Base-by-base conservation (phyloP, 176 grass and related monocot species). In the Phoenix dactylifera region DNA sequence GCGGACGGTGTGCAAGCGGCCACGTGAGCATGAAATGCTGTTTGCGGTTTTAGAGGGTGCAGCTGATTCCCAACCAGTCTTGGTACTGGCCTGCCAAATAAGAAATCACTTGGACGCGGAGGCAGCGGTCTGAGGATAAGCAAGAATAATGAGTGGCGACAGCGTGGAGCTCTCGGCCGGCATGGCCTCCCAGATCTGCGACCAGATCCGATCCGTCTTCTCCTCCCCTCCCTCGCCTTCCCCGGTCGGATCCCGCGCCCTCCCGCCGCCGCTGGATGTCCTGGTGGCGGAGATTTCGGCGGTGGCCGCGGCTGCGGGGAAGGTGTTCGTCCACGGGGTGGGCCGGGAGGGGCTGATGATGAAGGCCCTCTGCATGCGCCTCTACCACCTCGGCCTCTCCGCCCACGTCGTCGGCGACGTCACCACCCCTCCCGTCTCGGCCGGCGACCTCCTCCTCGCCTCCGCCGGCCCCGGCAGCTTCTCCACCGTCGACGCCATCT, bases 261-360 rank as follows among this genome's bases (percentile, higher is more conserved):
- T 76, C 6, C 54, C 73, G 16, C 60, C 79, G n/a, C 73, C 79
- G 12, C 67, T 82, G 17, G 67, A 76, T 14, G 28, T 77, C 50
- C 79, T 82, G 18, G 63, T 65, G 9, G 0, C 77, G 4, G 83
- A 82, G 50, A 55, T 80, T 60, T 22, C 74, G 29, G 54, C 70
- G 4, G 70, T 79, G 49, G 73, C 80, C 7, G 72, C 84, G 58
- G 60, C 77, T n/a, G 22, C 26, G 16, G 54, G 74, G 1, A 62
- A 77, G 29, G 77, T 90, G 68, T 90, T 96, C 72, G 83, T 87
- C 63, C 76, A 96, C 72, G 91, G 91, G 65, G 91, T 95, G 16
- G 91, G 91, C 18, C 86, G 91, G n/a, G 91, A 95, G 83, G 91
- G 86, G 55, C 80, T 95, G 7, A 95, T 95, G 86, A 62, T 95